Evolutionary conservation across 2,329 filamentous ascomycete genomes (phyloP), one percentile per base, ranked within the genome.

Genomic region (Aspergillus ibericus): DNA sequence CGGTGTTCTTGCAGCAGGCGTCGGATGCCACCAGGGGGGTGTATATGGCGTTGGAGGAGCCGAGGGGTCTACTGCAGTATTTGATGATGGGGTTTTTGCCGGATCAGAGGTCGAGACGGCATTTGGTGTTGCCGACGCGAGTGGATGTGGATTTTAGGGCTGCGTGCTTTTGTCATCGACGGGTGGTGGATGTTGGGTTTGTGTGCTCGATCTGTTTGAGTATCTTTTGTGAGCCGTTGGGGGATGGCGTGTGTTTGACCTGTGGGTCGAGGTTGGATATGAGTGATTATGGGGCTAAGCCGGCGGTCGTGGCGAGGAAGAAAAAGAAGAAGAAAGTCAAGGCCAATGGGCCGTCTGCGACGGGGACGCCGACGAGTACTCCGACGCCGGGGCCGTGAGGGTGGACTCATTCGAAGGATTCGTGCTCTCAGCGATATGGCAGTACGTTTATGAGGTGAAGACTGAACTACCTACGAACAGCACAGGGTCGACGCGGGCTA

Each of bases 151-250:
- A 99, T 77, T 99, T 99, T 74, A 87, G 95, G 44, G 93, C 96
- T n/a, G 95, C 95, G 3, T 99, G 95, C 73, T 99, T 99, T 78
- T 99, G 95, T 73, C 95, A 99, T 77, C 84, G 93, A 52, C 86
- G 86, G 35, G 92, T 98, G 18, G 89, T 99, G 44, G 92, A 97
- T 75, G 86, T 93, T 1, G 95, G 93, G 8, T 99, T 91, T 72
- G 93, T 99, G 36, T 99, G 95, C 80, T 96, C 91, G 61, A 92
- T 99, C 66, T 99, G 95, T 72, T 81, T 99, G 46, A 96, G 91
- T 75, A 99, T 96, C 68, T 96, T 96, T 73, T 96, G 92, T 77
- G 80, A 84, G 46, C 82, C 85, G 27, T 79, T 85, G 1, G 79
- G 82, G 61, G 84, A 85, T 53, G 86, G 85, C 2, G 85, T 88